Conservation (phyloP, 306 rosid species). For the Luffa aegyptiaca region DNA sequence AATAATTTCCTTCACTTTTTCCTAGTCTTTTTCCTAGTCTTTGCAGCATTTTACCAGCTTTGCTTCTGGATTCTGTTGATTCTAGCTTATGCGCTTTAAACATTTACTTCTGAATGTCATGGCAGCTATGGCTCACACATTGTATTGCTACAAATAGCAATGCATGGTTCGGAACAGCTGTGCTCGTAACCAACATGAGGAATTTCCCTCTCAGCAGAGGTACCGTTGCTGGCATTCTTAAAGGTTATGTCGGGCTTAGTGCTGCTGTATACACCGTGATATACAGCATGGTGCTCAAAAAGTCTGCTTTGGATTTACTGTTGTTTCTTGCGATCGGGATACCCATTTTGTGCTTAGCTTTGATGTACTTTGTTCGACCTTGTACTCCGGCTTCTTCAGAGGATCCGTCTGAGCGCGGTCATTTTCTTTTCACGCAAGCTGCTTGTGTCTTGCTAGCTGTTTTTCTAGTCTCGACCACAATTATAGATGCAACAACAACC, state of each 20-base stretch:
- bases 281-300: slow-evolving; percentile 34
- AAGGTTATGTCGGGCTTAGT: slow-evolving; percentile 75
- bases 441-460: slow-evolving; percentile 55
- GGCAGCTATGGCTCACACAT: slow-evolving; percentile 63
- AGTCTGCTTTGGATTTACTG: slow-evolving; percentile 45
- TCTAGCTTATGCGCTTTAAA: slow-evolving; percentile 10
- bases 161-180: slow-evolving; percentile 76
- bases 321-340: slow-evolving; percentile 57
- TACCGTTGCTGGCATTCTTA: slow-evolving; percentile 75
- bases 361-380: slow-evolving; percentile 67
- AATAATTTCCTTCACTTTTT: neutral
- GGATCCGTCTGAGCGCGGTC: slow-evolving; percentile 62
- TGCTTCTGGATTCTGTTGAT: neutral
- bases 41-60: neutral
- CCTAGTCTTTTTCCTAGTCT: neutral
- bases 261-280: slow-evolving; percentile 71
- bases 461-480: slow-evolving; percentile 43
- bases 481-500: slow-evolving; percentile 26
- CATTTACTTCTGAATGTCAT: slow-evolving; percentile 9
- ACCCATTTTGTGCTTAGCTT: slow-evolving; percentile 39
- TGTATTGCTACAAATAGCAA: slow-evolving; percentile 50
- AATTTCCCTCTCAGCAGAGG: slow-evolving; percentile 89
- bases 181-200: slow-evolving; percentile 87
- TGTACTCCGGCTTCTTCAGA: slow-evolving; percentile 79
- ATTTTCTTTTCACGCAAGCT: slow-evolving; percentile 64